Evolutionary conservation across 2,329 filamentous ascomycete species (phyloP), one percentile per base, ranked within the genome.

Genomic region (Myotisia sp.): DNA sequence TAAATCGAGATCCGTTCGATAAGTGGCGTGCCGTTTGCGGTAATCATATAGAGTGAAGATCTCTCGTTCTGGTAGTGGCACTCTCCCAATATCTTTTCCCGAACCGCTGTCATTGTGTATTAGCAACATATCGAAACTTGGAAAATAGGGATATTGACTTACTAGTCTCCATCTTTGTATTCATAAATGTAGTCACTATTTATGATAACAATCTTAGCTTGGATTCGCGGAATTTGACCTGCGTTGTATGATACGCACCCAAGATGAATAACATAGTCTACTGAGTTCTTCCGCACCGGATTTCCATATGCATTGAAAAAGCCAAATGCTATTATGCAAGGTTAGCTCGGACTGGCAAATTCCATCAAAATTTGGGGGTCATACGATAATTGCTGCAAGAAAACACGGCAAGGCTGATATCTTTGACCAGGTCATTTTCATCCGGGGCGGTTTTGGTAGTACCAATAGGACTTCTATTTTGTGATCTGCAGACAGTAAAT

Each of bases 391-490:
- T 83, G 44, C 64, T 67, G 60, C 79, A 83, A 2, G 75, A 81
- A 50, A 77, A 83, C 1, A 85, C 67, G 2, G 76, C 77, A 36
- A 83, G 61, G 24, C 63, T 70, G 36, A 83, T 58, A 1, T 65
- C 60, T 9, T 39, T 33, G 4, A 76, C 65, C 16, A 70, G 60
- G 35, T 77, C 70, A 10, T 69, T 59, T 9, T 63, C 58, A 2
- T 55, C 52, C 2, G 79, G 78, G 3, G 73, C 69, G 0, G 79
- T 83, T 60, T 82, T 83, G 13, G 78, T 83, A 7, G 74, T 63
- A 9, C 78, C 78, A 16, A 81, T 33, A 0, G 72, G 68, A 34
- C 72, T 78, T 29, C 58, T 69, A 33, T 69, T 71, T 37, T 71
- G 59, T 0, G 75, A 77, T 34, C 63, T 59, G 48, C 79, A 84